Percentiles rank a stretch among this genome's conserved stretches.
These are phyloP conservation scores for Nicotiana sylvestris DNA, from an alignment of 257 asterid species.

Conservation along the genomic window DNA sequence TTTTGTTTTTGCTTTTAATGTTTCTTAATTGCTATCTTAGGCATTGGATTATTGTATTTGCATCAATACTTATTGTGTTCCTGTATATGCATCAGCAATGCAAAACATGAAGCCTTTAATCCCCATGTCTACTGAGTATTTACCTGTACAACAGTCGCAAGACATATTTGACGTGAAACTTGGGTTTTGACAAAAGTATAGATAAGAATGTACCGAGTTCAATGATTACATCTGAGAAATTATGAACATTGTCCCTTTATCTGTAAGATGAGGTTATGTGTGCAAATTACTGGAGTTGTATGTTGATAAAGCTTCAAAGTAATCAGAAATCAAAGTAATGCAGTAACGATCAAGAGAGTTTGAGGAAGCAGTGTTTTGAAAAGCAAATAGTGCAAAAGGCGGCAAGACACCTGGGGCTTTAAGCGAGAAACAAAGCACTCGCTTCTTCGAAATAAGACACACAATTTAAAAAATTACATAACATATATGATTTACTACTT, in stretches of 20 bases:
- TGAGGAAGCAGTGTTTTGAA: background rate
- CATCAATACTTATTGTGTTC: background rate
- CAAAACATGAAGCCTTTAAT: background rate
- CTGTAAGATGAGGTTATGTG: background rate
- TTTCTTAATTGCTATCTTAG: background rate
- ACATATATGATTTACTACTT: background rate
- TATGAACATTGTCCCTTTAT: background rate
- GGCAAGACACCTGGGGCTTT: background rate
- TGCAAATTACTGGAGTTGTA: background rate
- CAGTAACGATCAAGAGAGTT: background rate
- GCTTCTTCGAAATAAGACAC: background rate
- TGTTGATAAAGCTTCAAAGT: constrained; percentile 2
- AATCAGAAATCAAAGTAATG: background rate
- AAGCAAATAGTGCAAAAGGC: background rate
- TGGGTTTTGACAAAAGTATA: background rate
- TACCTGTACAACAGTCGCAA: background rate
- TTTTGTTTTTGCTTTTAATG: background rate
- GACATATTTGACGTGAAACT: background rate
- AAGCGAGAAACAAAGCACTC: background rate
- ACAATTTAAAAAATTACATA: background rate
- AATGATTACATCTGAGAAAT: background rate
- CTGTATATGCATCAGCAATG: background rate
- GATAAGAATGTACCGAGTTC: background rate
- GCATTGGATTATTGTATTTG: background rate
- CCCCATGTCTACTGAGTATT: background rate